phyloP scores from a whole-genome alignment of 352 stramenopile genomes.

The Globisporangium paroecandrum region DNA sequence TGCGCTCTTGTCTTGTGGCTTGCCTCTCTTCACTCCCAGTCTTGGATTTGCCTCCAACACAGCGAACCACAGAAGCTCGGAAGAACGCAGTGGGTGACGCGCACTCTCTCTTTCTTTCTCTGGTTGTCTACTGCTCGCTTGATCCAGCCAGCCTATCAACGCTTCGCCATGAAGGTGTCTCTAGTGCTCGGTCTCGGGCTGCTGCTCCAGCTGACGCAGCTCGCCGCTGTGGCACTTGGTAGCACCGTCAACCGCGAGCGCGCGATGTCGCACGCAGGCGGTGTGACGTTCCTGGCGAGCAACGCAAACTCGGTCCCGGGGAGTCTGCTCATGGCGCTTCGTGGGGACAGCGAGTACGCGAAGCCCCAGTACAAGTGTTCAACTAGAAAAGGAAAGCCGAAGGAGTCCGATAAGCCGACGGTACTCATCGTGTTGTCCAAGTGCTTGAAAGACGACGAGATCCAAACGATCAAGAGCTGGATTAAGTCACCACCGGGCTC shows the following conservation, averaged over 20 bases:
- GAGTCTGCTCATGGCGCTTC: conserved; percentile 11
- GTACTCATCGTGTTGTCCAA: conserved; percentile 59
- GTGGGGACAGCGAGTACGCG: neutral
- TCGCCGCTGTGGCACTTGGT: conserved; percentile 1
- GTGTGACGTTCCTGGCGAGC: conserved; percentile 23
- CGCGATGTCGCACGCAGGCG: conserved; percentile 8
- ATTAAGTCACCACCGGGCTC: too few species aligned
- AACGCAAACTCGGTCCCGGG: conserved; percentile 12
- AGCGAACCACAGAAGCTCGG: neutral
- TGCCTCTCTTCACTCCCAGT: neutral
- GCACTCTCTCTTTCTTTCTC: neutral
- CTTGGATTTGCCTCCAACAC: conserved; percentile 7
- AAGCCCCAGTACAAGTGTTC: conserved; percentile 9
- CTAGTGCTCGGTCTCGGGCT: conserved; percentile 11
- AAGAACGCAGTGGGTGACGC: too few species aligned
- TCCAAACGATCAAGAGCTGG: conserved; percentile 30
- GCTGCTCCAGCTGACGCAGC: conserved; percentile 9
- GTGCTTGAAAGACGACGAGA: conserved; percentile 34
- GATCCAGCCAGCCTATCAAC: neutral
- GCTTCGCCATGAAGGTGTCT: conserved; percentile 14
- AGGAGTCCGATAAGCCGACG: neutral
- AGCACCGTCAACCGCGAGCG: conserved; percentile 19
- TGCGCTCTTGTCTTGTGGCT: neutral
- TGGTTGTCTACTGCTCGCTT: neutral
- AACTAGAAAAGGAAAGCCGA: too few species aligned